Evolutionary conservation across 257 asterid genomes (phyloP).

Genomic region (Primulina tabacum): DNA sequence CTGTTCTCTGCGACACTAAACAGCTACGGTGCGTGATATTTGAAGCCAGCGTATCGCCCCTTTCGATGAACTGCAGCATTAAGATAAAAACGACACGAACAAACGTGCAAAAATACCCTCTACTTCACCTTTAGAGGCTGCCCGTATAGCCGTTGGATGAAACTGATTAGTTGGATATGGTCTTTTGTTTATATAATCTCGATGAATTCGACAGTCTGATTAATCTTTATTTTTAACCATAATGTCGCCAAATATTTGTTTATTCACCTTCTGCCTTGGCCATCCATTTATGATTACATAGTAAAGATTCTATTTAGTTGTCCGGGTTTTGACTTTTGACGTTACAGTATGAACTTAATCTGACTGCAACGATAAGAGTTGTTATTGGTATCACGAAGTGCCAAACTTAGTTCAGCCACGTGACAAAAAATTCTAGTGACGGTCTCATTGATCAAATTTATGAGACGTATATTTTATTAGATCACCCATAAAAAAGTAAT

Average conservation of each 20-base stretch:
- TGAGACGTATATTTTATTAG: too few relatives aligned
- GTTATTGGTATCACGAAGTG: too few relatives aligned
- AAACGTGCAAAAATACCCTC: constrained; percentile 26
- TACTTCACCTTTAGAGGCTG: constrained; percentile 20
- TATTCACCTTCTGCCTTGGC: neutral
- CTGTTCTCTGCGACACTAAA: constrained; percentile 23
- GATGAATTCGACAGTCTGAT: neutral
- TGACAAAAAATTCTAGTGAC: too few relatives aligned
- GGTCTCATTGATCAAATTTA: too few relatives aligned
- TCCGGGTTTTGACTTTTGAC: too few relatives aligned
- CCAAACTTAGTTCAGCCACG: too few relatives aligned
- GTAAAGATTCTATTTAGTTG: too few relatives aligned
- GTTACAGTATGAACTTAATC: too few relatives aligned
- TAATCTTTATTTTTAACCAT: neutral
- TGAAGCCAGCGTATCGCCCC: constrained; percentile 30
- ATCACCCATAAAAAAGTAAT: too few relatives aligned
- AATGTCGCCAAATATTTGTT: neutral
- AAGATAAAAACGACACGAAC: constrained; percentile 39
- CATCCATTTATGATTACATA: neutral
- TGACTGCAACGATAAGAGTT: too few relatives aligned
- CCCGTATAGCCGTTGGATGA: constrained; percentile 13
- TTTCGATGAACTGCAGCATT: constrained; percentile 34
- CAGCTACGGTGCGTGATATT: constrained; percentile 43
- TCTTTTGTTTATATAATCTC: constrained; percentile 22
- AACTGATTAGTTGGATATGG: constrained; percentile 20